Base-by-base conservation (phyloP, 495 filamentous ascomycete species). In the Delitschia confertaspora region DNA sequence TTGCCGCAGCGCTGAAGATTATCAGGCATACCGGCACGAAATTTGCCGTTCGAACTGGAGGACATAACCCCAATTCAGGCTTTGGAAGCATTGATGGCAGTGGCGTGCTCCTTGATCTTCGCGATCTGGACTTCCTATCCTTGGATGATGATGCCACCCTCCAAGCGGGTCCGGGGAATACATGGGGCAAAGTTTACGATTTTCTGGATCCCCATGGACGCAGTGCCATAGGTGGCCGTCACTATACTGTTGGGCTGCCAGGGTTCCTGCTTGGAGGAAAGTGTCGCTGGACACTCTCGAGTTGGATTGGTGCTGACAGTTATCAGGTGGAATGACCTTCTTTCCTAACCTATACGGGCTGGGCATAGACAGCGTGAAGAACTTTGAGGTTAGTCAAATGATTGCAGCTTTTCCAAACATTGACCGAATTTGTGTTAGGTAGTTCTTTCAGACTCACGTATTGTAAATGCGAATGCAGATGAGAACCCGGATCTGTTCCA, bases 21-120 rank as follows among this genome's bases (percentile, higher is more conserved):
- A 38, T 32, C 8, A 33, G 23, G 4, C 33, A 54, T 23, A 35
- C 58, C 17, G 47, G 46, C 9, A 61, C 54, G 30, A 62, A 65
- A 20, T 73, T 72, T 42, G 70, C 70, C 3, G 60, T 73, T 41
- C 69, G 67, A 31, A 63, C 58, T 14, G 65, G 67, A 3, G 70
- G 69, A 0, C 69, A 73, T 42, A 65, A 65, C 29, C 60, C 67
- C 1, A 69, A 69, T 33, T 58, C 59, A 0, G 59, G 60, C 14
- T 63, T 59, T 18, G 62, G 63, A 0, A 72, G 65, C 24, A 65
- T 64, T 20, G 46, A 58, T 13, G 17, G 7, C 5, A 45, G 49
- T 5, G 70, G 72, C 0, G 65, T 73, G 0, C 62, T 70, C 0
- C 57, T 75, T 30, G 71, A 73, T 37, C 23, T 75, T 29, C 56